A percentile compares a stretch with the other conserved stretches of the same genome.
phyloP scores from a whole-genome alignment of 176 grass and related monocot species.

The Oryza meridionalis region DNA sequence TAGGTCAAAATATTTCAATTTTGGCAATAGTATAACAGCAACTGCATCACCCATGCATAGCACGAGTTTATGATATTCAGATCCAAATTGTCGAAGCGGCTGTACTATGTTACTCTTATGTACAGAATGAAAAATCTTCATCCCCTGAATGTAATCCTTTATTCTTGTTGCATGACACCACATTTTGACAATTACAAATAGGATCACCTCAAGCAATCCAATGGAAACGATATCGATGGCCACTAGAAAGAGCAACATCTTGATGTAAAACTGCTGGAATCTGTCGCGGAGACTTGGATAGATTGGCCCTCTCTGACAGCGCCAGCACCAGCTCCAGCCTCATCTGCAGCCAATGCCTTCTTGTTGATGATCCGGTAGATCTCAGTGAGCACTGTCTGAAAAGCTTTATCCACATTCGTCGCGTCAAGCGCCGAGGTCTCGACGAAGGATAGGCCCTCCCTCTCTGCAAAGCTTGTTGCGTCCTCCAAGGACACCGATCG shows the following conservation, averaged over 20 bases:
- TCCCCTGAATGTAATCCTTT: conserved; percentile 10
- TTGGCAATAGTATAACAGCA: conserved; percentile 3
- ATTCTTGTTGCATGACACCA: neutral
- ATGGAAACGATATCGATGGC: neutral
- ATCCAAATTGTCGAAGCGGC: neutral
- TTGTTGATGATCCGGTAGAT: conserved; percentile 62
- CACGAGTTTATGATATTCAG: neutral
- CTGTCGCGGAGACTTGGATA: conserved; percentile 39
- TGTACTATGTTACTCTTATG: neutral
- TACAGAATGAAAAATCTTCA: neutral
- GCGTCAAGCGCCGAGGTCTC: conserved; percentile 90
- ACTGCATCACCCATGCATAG: neutral
- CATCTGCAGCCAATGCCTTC: conserved; percentile 43
- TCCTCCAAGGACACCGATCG: conserved; percentile 56
- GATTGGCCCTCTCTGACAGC: conserved; percentile 51
- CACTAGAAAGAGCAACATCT: conserved; percentile 66
- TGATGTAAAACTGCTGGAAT: conserved; percentile 20
- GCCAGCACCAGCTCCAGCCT: neutral
- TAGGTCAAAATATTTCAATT: neutral
- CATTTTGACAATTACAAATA: neutral
- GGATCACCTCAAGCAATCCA: neutral
- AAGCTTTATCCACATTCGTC: conserved; percentile 71
- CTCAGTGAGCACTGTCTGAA: conserved; percentile 60
- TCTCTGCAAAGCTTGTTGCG: conserved; percentile 54
- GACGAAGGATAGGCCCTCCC: conserved; percentile 61